Percentiles rank a stretch among this genome's conserved stretches.
Evolutionary conservation across 208 protist genomes (phyloP).

Genomic region (Crithidia brevicula): DNA sequence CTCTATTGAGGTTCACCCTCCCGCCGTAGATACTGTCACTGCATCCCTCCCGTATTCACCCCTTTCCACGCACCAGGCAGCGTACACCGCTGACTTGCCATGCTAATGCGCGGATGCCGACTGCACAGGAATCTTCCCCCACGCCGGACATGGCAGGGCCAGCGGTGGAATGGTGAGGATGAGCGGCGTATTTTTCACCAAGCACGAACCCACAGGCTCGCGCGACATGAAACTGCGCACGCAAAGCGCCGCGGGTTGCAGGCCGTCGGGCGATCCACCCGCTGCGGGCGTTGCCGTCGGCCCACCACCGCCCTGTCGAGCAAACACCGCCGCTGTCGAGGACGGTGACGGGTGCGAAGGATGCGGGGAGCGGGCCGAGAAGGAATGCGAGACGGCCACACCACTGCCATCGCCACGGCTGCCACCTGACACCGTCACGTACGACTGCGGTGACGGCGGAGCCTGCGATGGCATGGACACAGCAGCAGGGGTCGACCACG

Average conservation of each 20-base stretch:
- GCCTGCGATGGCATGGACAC: neutral
- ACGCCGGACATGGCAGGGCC: slow-evolving; percentile 39
- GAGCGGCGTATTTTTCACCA: slow-evolving; percentile 30
- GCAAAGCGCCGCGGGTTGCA: slow-evolving; percentile 25
- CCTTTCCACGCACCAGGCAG: too few species aligned
- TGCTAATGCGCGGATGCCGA: neutral
- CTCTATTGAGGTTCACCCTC: too few species aligned
- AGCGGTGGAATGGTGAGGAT: slow-evolving; percentile 39
- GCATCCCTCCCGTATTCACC: too few species aligned
- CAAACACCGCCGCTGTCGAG: neutral
- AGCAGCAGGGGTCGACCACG: neutral
- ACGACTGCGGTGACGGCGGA: neutral
- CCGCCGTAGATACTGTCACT: too few species aligned
- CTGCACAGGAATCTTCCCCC: slow-evolving; percentile 37
- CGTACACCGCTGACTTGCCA: too few species aligned
- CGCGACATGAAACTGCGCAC: slow-evolving; percentile 44
- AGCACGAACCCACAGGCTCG: slow-evolving; percentile 41
- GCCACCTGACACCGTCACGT: neutral
- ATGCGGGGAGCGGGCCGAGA: too few species aligned
- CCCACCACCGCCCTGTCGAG: neutral
- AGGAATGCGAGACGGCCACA: too few species aligned
- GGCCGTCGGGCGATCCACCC: slow-evolving; percentile 21
- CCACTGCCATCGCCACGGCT: too few species aligned
- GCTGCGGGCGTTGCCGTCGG: slow-evolving; percentile 8
- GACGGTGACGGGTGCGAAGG: too few species aligned